Base-by-base conservation (phyloP, 352 stramenopile species). In the Phytophthora crassamura region DNA sequence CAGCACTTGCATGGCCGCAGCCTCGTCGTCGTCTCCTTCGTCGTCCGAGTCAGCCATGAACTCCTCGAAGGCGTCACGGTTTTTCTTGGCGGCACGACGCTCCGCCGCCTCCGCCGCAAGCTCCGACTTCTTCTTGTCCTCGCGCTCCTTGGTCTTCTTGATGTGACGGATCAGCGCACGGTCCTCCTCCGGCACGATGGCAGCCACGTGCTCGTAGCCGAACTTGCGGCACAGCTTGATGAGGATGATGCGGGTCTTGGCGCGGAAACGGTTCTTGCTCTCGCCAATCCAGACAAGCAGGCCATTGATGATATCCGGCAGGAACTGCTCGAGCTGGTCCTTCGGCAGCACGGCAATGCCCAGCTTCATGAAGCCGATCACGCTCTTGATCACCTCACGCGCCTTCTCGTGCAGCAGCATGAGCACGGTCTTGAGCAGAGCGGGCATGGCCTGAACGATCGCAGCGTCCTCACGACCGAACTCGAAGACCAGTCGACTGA, bases 321-420 rank as follows among this genome's bases (percentile, higher is more conserved):
- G 58, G 42, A 98, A 90, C 43, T 84, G 78, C 40, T 96, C 82
- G 18, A 99, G 77, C 57, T 97, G 72, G 12, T 98, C 90, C 56
- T 88, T 83, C 22, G 81, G 77, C 42, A 98, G 84, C 28, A 97
- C 93, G 40, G 91, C 92, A 72, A 99, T 97, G 36, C 90, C 83
- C 25, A 99, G 89, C 71, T 98, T 97, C 67, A 99, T 94, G 73
- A 99, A 99, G 40, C 94, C 90, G 42, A 99, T 91, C 14, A 98
- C 92, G 58, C 89, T 96, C 78, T 98, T 98, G 46, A 97, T 98
- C 50, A 99, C 96, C 74, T 99, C 97, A 25, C 95, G 87, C 0
- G 96, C 94, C 49, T 97, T 94, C 67, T 98, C 95, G 66, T 98
- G 90, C 49, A 98, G 72, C 50, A 96, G 72, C 84, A 98, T 89